Evolutionary conservation across 495 filamentous ascomycete genomes (phyloP), one percentile per base, ranked within the genome.

Genomic region (Aspergillus bertholletiae): DNA sequence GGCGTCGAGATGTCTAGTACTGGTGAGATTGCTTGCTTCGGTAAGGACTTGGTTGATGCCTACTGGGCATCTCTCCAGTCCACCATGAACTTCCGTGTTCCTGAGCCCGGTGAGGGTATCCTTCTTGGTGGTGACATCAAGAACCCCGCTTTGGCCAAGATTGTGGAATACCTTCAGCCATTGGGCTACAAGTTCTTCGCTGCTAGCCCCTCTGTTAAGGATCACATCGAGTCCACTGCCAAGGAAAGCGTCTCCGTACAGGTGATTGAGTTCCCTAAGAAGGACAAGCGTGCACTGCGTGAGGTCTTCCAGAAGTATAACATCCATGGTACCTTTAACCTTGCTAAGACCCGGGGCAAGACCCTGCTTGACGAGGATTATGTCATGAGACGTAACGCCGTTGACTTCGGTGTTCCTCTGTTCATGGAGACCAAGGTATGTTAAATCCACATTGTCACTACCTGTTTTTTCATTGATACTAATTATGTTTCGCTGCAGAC

Each of bases 351-450:
- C 53, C 79, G 93, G 59, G 94, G 83, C 51, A 90, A 92, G 78
- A 92, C 86, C 22, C 75, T 90, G 55, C 76, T 89, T 49, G 94
- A 98, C 67, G 91, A 93, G 58, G 93, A 97, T 74, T 98, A 98
- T 60, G 92, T 97, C 44, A 98, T 97, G 94, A 85, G 94, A 60
- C 85, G 95, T 62, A 96, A 98, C 66, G 94, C 93, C 15, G 95
- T 98, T 39, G 94, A 98, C 75, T 98, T 98, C 70, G 92, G 92
- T 52, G 92, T 97, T 21, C 94, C 94, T 34, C 78, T 97, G 56
- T 98, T 97, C 72, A 97, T 97, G 92, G 94, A 98, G 75, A 93
- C 94, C 20, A 95, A 94, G 88, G 93, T 96, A 78, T 79, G 86
- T 73, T 30, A 35, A 45, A 20, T 17, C 17, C 23, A 15, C 18